Evolutionary conservation across 768 basidiomycete genomes (phyloP), one percentile per base, ranked within the genome.

Genomic region (Pulveroboletus sp.): DNA sequence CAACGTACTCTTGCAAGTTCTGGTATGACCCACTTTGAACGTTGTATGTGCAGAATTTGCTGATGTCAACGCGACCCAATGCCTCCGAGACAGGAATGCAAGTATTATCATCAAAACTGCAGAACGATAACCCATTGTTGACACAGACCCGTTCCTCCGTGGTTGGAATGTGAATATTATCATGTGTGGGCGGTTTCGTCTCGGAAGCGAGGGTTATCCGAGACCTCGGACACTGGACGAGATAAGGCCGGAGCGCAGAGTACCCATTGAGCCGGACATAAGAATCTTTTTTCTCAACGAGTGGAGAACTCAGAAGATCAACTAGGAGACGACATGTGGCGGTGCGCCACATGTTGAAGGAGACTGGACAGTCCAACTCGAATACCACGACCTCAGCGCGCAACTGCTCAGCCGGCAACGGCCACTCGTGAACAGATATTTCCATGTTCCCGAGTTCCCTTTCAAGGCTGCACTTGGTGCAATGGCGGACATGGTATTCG

Each of bases 341-440:
- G 1, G 58, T 62, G 42, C 79, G 69, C 78, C 78, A 80, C 46
- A 72, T 62, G 6, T 65, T 57, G 55, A 78, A 75, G 8, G 62
- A 50, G 7, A 61, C 28, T 5, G 78, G 78, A 44, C 69, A 69
- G 10, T 56, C 49, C 2, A 77, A 51, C 50, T 79, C 76, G 44
- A 79, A 80, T 1, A 78, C 58, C 14, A 70, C 64, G 0, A 56
- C 56, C 44, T 70, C 59, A 0, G 67, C 66, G 6, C 48, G 28
- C 5, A 58, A 10, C 6, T 15, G 18, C 10, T 55, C 39, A 1
- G 44, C 28, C 0, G 78, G 76, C 35, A 80, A 55, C 0, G 78
- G 79, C 76, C 76, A 76, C 46, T 80, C 79, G 33, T 75, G 64
- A 5, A 73, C 54, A 0, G 24, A 0, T 21, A 79, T 77, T 0